Evolutionary conservation across 129 eudicot genomes (phyloP).

Genomic region (Calendula officinalis): DNA sequence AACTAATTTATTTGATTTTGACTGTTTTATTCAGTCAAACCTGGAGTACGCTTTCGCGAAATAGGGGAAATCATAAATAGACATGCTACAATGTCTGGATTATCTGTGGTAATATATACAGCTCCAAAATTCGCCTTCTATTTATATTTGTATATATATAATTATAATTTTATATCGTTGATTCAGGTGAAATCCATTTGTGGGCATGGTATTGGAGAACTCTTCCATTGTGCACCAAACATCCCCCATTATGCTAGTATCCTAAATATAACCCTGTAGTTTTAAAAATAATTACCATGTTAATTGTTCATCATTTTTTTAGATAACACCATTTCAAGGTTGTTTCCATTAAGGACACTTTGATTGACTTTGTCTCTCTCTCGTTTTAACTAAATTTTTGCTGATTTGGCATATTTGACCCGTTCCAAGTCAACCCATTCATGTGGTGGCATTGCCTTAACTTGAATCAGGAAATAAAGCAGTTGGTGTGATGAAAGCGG

Average conservation of each 20-base stretch:
- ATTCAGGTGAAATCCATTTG: constrained; percentile 70
- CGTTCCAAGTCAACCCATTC: neutral
- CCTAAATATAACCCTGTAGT: constrained; percentile 35
- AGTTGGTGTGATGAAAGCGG: constrained; percentile 96
- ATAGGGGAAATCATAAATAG: constrained; percentile 86
- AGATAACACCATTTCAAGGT: neutral
- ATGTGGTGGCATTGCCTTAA: constrained; percentile 34
- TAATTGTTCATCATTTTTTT: too few species aligned
- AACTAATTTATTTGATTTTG: constrained; percentile 9
- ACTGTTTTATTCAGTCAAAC: constrained; percentile 54
- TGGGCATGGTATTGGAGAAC: constrained; percentile 97
- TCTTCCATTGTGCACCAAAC: constrained; percentile 95
- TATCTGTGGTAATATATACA: constrained; percentile 67
- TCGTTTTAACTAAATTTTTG: too few species aligned
- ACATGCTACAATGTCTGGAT: constrained; percentile 93
- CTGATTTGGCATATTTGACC: neutral
- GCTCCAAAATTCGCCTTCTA: neutral
- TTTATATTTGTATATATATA: neutral
- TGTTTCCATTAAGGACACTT: neutral
- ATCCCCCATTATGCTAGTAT: constrained; percentile 93
- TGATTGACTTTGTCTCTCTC: neutral
- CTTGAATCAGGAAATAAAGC: constrained; percentile 75
- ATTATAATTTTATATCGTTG: neutral
- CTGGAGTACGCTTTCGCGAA: constrained; percentile 96
- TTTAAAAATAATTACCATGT: too few species aligned